Evolutionary conservation across 352 stramenopile species (phyloP), one percentile per base, ranked within the genome.

Genomic region (Phytophthora cactorum): DNA sequence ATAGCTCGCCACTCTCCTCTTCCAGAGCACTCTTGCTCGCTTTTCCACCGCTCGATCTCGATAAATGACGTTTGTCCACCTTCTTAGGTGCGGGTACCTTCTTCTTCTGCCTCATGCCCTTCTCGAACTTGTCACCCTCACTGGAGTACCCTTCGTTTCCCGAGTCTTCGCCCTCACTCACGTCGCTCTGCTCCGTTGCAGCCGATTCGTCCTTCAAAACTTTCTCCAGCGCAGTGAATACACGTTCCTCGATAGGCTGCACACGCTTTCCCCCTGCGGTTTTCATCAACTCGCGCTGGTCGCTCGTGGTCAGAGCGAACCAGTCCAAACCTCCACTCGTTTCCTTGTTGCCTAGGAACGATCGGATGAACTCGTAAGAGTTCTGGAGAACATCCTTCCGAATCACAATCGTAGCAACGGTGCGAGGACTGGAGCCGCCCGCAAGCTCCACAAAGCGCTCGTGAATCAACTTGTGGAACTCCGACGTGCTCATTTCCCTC

Each of bases 221-320:
- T 7, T 47, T 52, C 14, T 66, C 46, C 1, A 74, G 9, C 1
- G 52, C 53, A 17, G 5, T 22, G 38, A 74, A 70, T 1, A 70
- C 52, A 7, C 8, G 44, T 17, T 65, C 53, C 5, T 65, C 52
- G n/a, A 74, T 61, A 0, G 60, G 66, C 25, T 43, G 45, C 38
- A 74, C 59, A 5, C 31, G 47, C 11, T 59, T 52, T 1, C 59
- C 59, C 3, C 60, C 66, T 5, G 59, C 54, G 9, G 47, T 70
- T 43, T 70, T 55, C 66, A 74, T 74, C n/a, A 69, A 52, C 47
- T 47, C 14, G 25, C 49, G 38, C 49, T 74, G 66, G 14, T 70
- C 39, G 5, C 4, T 66, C 6, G 22, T 50, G 34, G 52, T 11
- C 28, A 74, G 6, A 0, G 15, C 8, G 11, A 74, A 74, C 66